Base-by-base conservation (phyloP, 108 stramenopile genomes). In the Cylindrotheca fusiformis region DNA sequence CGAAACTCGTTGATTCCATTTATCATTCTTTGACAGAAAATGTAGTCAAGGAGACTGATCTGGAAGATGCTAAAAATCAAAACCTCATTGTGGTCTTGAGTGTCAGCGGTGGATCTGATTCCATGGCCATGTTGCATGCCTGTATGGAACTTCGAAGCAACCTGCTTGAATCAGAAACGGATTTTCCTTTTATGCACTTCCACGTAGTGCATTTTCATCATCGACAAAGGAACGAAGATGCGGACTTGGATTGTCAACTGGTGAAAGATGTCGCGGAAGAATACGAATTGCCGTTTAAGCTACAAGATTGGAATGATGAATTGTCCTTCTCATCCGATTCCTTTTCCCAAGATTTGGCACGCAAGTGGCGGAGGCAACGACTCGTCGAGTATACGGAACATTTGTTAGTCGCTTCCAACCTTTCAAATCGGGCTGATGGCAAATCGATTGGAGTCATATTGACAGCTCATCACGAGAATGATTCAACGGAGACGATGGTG, bases 101-200 rank as follows among this genome's bases (percentile, higher is more conserved):
- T 36, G 90, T 94, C 23, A 94, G 93, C 69, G 93, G 93, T n/a
- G 93, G 93, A 2, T 88, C 86, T 53, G 93, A 94, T 77, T 94
- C 93, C 24, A 72, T 94, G 25, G 93, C 83, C 1, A 41, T 94
- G 23, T 80, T 91, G 32, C 86, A 94, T 80, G 68, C 85, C 20
- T 51, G 85, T 12, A 53, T 80, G 58, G 71, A 83, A 30, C 65
- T 65, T 30, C 32, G 70, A 68, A 33, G 0, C n/a, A n/a, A n/a
- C n/a, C n/a, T n/a, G n/a, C n/a, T n/a, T n/a, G n/a, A n/a, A n/a
- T 5, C 3, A 53, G 23, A 2, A 14, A 65, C 52, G 17, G 17
- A 14, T 48, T 12, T 24, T 52, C 28, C 10, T 70, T 44, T 72
- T n/a, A n/a, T 83, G 32, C 60, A 80, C 29, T n/a, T 89, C 19